Evolutionary conservation across 305 asterid species (phyloP), one percentile per base, ranked within the genome.

Genomic region (Rubia occidens): DNA sequence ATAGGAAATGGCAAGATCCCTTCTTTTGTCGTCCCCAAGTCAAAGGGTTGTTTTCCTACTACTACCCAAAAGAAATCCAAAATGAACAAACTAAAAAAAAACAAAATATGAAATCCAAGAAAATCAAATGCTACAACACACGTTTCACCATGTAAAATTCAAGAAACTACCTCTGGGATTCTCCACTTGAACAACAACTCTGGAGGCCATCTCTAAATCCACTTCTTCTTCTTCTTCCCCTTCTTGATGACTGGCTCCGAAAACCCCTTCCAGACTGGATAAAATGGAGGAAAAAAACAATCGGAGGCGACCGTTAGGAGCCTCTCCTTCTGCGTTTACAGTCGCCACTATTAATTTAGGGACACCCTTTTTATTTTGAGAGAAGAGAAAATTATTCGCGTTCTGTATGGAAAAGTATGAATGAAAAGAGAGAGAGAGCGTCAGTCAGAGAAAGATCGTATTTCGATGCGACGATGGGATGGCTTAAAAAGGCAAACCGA

Each of bases 241-340:
- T 51, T 75, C 11, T 21, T 58, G 71, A 21, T 72, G 67, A 42
- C 43, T 67, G 39, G 74, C 71, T 51, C 90, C 86, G 43, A 89
- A 89, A 65, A 87, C 96, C 26, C 87, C 96, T 60, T 86, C 95
- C 62, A 89, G 64, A 77, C 89, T 89, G 4, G 85, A 61, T 82
- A 85, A 84, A 65, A 89, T 74, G 58, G 93, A 82, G 11, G 95
- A 86, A 20, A 89, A 70, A 68, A 89, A 82, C 82, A 79, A 82
- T 59, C 78, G 89, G 86, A 89, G 90, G 83, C 92, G 89, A 79
- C 94, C 85, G 73, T 82, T 83, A 54, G 76, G 85, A 77, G 84
- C 72, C 89, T 79, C 91, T 76, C 84, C 86, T 78, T 77, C 83
- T 77, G 74, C 78, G 64, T 79, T 79, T 67, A 76, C 81, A 69